Evolutionary conservation across 495 filamentous ascomycete genomes (phyloP).

Genomic region (Barbatosphaeria neglecta): DNA sequence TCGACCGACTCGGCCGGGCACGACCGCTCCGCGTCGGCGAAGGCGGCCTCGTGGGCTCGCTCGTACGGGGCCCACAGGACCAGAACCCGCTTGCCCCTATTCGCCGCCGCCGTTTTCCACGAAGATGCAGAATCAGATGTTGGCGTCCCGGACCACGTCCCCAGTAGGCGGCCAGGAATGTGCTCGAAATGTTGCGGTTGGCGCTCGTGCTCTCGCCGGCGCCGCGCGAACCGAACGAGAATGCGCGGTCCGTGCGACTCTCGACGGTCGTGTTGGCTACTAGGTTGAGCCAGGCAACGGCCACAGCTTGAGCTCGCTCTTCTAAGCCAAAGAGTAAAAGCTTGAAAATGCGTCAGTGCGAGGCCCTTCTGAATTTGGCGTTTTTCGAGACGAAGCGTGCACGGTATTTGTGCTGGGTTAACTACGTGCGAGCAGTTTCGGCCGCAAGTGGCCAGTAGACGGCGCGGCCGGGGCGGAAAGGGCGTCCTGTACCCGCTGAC

Average conservation of each 20-base stretch:
- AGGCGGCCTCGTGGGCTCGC: not conserved
- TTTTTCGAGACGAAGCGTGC: too few species aligned
- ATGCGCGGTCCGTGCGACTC: too few species aligned
- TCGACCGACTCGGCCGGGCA: not conserved
- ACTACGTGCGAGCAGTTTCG: not conserved
- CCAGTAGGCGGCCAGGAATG: constrained; percentile 4
- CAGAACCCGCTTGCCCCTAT: not conserved
- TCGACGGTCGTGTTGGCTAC: too few species aligned
- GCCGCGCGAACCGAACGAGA: too few species aligned
- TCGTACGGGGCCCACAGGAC: not conserved
- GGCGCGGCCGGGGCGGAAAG: not conserved
- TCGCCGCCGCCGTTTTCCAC: not conserved
- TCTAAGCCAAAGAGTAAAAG: too few species aligned
- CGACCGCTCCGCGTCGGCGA: not conserved
- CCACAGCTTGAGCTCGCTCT: too few species aligned
- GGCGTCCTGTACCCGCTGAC: not conserved
- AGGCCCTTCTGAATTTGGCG: too few species aligned
- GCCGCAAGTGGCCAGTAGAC: not conserved
- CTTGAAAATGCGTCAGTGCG: too few species aligned
- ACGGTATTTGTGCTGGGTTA: too few species aligned
- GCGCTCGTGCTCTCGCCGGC: not conserved
- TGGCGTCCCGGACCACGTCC: constrained; percentile 11
- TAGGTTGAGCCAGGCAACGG: too few species aligned
- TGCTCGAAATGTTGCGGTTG: constrained; percentile 4
- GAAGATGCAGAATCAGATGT: constrained; percentile 2